These are phyloP conservation scores for Scedosporium boydii DNA, from an alignment of 2,329 filamentous ascomycete genomes.

Conservation along the genomic window DNA sequence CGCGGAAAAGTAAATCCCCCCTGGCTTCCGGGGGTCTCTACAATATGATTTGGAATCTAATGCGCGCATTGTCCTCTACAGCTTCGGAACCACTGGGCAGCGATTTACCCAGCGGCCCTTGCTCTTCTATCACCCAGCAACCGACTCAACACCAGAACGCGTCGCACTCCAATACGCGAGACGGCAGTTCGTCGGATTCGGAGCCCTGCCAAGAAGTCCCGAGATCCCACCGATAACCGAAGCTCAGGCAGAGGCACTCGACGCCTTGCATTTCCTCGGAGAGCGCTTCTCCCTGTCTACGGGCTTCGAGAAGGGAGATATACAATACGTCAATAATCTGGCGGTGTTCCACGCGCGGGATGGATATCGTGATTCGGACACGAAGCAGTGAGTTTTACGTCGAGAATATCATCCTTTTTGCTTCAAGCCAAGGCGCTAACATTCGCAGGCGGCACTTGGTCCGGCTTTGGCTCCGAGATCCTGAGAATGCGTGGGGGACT, in stretches of 20 bases:
- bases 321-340: constrained; percentile 47
- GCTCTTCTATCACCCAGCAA: constrained; percentile 44
- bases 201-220: constrained; percentile 30
- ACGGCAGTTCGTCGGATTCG: constrained; percentile 9
- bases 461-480: constrained; percentile 40
- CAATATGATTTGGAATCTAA: too few relatives aligned
- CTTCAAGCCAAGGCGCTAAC: background rate
- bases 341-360: constrained; percentile 43
- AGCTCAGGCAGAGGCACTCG: constrained; percentile 42
- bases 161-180: constrained; percentile 45
- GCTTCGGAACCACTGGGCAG: constrained; percentile 23
- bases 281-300: constrained; percentile 34
- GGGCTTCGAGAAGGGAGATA: constrained; percentile 39
- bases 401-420: background rate
- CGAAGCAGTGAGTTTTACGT: constrained; percentile 28
- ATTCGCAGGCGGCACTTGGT: constrained; percentile 27
- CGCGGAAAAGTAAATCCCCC: constrained; percentile 13
- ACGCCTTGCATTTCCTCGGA: constrained; percentile 39
- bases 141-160: constrained; percentile 34
- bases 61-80: too few relatives aligned
- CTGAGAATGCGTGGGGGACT: constrained; percentile 38
- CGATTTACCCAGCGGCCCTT: constrained; percentile 40
- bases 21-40: constrained; percentile 13
- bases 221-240: constrained; percentile 48
- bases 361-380: constrained; percentile 33